phyloP scores from a whole-genome alignment of 2,329 filamentous ascomycete species.

The Claviceps purpurea region DNA sequence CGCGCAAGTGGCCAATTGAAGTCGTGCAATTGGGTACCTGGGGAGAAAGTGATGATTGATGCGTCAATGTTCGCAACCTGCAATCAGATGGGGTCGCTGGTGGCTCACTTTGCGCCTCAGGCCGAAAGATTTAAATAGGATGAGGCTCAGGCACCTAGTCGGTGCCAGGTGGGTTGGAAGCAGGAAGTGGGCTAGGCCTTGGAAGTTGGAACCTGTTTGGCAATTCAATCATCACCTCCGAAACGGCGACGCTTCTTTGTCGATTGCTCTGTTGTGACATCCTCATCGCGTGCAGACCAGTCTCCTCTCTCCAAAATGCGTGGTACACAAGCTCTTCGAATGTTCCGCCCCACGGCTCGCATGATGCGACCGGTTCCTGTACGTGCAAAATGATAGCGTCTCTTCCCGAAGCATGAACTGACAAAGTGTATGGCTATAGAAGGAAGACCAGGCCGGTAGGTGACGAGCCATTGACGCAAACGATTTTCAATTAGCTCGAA shows the following conservation, averaged over 20 bases:
- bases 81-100: slow-evolving; percentile 26
- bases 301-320: slow-evolving; percentile 38
- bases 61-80: slow-evolving; percentile 23
- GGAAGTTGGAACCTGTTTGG: slow-evolving; percentile 23
- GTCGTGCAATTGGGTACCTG: not conserved
- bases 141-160: slow-evolving; percentile 23
- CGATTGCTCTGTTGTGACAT: slow-evolving; percentile 16
- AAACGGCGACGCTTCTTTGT: slow-evolving; percentile 16
- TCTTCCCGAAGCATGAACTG: slow-evolving; percentile 11
- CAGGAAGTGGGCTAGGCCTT: slow-evolving; percentile 17
- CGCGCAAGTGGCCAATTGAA: slow-evolving; percentile 13
- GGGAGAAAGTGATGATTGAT: slow-evolving; percentile 8
- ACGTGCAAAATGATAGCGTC: slow-evolving; percentile 18
- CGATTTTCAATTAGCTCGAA: not conserved
- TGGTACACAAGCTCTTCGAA: slow-evolving; percentile 50
- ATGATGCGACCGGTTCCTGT: slow-evolving; percentile 63
- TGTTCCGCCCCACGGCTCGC: slow-evolving; percentile 52
- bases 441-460: slow-evolving; percentile 56
- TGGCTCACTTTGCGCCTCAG: slow-evolving; percentile 26
- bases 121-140: slow-evolving; percentile 12
- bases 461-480: slow-evolving; percentile 13
- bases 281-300: slow-evolving; percentile 11
- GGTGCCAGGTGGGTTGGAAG: slow-evolving; percentile 4
- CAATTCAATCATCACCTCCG: slow-evolving; percentile 17
- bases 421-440: slow-evolving; percentile 28